phyloP scores from a whole-genome alignment of 2,329 filamentous ascomycete genomes.

The Sclerotinia glacialis region DNA sequence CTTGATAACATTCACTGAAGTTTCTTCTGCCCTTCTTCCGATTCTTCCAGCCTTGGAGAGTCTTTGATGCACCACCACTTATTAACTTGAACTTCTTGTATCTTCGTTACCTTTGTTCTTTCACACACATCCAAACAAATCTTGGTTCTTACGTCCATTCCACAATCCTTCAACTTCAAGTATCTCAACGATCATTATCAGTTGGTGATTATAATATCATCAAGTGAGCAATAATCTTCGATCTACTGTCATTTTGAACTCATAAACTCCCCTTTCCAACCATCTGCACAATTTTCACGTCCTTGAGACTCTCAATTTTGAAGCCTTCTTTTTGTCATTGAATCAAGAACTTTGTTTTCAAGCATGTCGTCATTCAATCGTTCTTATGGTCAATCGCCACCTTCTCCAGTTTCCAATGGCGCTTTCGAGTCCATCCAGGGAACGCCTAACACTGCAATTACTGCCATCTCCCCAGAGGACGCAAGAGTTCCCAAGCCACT shows the following conservation, averaged over 20 bases:
- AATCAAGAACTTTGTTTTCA: not conserved
- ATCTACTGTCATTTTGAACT: not conserved
- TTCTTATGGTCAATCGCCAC: conserved; percentile 25
- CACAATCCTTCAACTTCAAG: not conserved
- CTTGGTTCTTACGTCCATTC: conserved; percentile 5
- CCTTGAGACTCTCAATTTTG: conserved; percentile 14
- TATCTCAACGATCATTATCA: not conserved
- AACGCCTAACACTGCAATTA: conserved; percentile 63
- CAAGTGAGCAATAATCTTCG: conserved; percentile 11
- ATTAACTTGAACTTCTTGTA: not conserved
- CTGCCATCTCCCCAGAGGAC: conserved; percentile 62
- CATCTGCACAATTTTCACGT: conserved; percentile 9
- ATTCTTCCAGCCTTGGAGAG: not conserved
- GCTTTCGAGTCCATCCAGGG: conserved; percentile 56
- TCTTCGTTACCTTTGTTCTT: conserved; percentile 7
- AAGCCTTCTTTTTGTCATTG: not conserved
- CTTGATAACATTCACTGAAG: conserved; percentile 2
- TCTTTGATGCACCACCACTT: not conserved
- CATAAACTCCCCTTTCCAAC: not conserved
- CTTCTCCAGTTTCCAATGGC: conserved; percentile 47
- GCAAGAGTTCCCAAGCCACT: conserved; percentile 24
- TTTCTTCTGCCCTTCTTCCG: not conserved
- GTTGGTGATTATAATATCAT: not conserved
- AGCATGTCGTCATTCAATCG: conserved; percentile 24
- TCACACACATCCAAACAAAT: not conserved